Evolutionary conservation across 2,329 filamentous ascomycete species (phyloP).

Genomic region (Penicillium capsulatum): DNA sequence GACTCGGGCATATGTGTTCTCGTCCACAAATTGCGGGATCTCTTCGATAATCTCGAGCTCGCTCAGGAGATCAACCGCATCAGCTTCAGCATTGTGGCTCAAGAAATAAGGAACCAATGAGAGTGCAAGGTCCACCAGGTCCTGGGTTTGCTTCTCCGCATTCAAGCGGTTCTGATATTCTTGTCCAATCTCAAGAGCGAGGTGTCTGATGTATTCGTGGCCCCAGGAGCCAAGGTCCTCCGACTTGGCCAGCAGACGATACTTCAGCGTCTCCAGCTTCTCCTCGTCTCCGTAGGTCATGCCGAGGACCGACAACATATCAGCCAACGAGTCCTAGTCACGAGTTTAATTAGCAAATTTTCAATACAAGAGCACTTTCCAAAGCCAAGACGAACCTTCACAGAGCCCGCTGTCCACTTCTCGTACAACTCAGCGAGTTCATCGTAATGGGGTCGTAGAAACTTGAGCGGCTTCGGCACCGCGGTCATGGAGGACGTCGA

Average conservation of each 20-base stretch:
- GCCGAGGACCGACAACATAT: conserved; percentile 93
- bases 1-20: conserved; percentile 87
- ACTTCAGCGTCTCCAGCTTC: conserved; percentile 92
- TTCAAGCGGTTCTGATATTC: conserved; percentile 85
- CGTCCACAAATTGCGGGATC: conserved; percentile 82
- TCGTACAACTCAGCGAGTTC: conserved; percentile 83
- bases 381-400: conserved; percentile 61
- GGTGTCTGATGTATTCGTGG: conserved; percentile 94
- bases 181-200: conserved; percentile 91
- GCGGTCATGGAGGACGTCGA: conserved; percentile 99
- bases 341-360: conserved; percentile 6
- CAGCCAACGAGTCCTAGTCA: conserved; percentile 68
- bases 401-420: conserved; percentile 74
- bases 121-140: conserved; percentile 79
- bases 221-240: conserved; percentile 96
- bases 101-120: conserved; percentile 90
- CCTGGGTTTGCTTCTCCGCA: conserved; percentile 76
- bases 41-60: conserved; percentile 96
- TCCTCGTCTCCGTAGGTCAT: conserved; percentile 99
- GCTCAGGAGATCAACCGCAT: conserved; percentile 94
- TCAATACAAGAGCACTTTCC: not conserved
- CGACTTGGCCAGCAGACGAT: conserved; percentile 81
- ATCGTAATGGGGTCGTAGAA: conserved; percentile 94
- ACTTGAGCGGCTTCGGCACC: conserved; percentile 96
- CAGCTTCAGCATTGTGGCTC: conserved; percentile 95